These are phyloP conservation scores for Passiflora organensis DNA, from an alignment of 345 rosid species.

Conservation along the genomic window DNA sequence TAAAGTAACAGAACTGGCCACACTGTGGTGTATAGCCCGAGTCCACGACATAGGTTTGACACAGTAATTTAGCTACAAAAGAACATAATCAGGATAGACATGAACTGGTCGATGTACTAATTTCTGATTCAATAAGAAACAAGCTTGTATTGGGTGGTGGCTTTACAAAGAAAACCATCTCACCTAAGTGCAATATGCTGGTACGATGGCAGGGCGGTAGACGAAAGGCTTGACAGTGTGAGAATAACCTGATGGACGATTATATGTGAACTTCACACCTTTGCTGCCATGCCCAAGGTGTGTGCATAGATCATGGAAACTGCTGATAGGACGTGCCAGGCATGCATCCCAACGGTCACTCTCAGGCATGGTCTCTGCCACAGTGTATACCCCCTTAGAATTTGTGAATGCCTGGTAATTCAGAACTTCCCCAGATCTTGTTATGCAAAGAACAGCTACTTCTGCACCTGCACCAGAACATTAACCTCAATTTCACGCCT, in stretches of 20 bases:
- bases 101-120: too few species aligned
- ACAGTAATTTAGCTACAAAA: too few species aligned
- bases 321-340: constrained; percentile 78
- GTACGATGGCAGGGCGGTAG: constrained; percentile 49
- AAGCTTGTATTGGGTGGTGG: background rate
- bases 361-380: constrained; percentile 96
- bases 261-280: constrained; percentile 77
- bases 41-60: too few species aligned
- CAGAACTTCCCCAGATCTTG: constrained; percentile 83
- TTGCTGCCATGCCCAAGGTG: constrained; percentile 47
- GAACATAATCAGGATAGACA: too few species aligned
- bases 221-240: constrained; percentile 70
- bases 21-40: too few species aligned
- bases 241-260: constrained; percentile 69
- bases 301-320: constrained; percentile 77
- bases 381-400: constrained; percentile 69
- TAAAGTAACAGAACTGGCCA: too few species aligned
- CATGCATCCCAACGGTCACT: constrained; percentile 97
- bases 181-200: constrained; percentile 55
- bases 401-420: constrained; percentile 94
- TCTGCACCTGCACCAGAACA: constrained; percentile 64
- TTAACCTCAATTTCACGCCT: background rate
- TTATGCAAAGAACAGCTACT: constrained; percentile 95
- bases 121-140: background rate
- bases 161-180: background rate